Evolutionary conservation across 106 monocot species (phyloP).

Genomic region (Dendrobium huoshanense): DNA sequence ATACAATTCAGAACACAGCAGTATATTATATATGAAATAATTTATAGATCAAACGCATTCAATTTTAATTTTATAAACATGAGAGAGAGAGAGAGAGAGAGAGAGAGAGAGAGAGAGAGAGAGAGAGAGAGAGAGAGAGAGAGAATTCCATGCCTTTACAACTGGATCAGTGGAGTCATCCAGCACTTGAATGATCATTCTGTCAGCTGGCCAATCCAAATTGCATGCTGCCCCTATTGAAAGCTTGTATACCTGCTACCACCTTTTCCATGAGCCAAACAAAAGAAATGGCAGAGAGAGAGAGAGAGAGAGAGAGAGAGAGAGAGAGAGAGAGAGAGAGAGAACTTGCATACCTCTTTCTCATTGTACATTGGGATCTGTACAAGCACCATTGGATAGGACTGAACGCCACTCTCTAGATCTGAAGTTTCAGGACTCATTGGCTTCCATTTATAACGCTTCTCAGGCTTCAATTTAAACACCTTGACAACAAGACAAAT

Average conservation of each 20-base stretch:
- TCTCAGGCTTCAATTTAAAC: conserved; percentile 26
- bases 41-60: too few relatives aligned
- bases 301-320: not conserved
- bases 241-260: conserved; percentile 21
- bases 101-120: not conserved
- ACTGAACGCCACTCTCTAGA: conserved; percentile 15
- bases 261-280: not conserved
- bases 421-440: conserved; percentile 8
- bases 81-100: not conserved
- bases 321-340: not conserved
- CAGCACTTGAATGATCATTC: conserved; percentile 32
- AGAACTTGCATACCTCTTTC: conserved; percentile 22
- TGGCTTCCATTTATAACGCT: conserved; percentile 25
- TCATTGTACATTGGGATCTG: conserved; percentile 48
- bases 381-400: conserved; percentile 29
- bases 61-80: too few relatives aligned
- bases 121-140: not conserved
- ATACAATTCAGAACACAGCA: too few relatives aligned
- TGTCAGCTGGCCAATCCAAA: conserved; percentile 25
- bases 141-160: conserved; percentile 18
- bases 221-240: conserved; percentile 31
- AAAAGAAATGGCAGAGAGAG: not conserved
- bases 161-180: conserved; percentile 36
- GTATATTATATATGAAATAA: too few relatives aligned
- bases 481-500: conserved; percentile 23